Conservation (phyloP, 768 basidiomycete species). For the Serendipita vermifera region DNA sequence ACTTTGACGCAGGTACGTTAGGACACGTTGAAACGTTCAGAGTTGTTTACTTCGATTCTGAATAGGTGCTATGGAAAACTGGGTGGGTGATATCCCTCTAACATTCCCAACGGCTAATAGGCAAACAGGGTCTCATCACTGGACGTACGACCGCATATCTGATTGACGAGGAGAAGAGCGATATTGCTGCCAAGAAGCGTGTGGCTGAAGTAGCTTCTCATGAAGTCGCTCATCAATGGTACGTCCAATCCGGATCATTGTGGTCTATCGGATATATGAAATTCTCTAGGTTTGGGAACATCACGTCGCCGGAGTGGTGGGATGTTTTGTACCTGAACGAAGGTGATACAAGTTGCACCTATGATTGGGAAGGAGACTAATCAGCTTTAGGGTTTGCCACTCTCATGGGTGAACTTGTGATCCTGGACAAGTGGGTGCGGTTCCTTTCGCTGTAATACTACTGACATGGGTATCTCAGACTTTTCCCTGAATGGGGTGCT, state of each 20-base stretch:
- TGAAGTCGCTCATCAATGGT: constrained; percentile 48
- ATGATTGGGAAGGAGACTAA: constrained; percentile 9
- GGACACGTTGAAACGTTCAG: constrained; percentile 3
- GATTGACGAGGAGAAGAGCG: constrained; percentile 61
- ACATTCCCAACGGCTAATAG: not conserved
- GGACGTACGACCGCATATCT: constrained; percentile 74
- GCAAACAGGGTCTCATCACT: constrained; percentile 61
- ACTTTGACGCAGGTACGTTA: constrained; percentile 65
- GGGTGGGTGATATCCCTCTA: constrained; percentile 30
- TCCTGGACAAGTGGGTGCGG: constrained; percentile 42
- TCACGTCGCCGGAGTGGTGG: constrained; percentile 93
- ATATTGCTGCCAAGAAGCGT: constrained; percentile 62
- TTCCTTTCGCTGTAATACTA: constrained; percentile 4
- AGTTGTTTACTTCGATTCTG: constrained; percentile 1
- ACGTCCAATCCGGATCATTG: not conserved
- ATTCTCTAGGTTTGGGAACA: constrained; percentile 74
- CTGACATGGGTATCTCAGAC: constrained; percentile 47
- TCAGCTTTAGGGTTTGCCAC: constrained; percentile 58
- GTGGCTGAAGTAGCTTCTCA: constrained; percentile 70
- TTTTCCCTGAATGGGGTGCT: constrained; percentile 79
- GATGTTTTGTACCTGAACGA: constrained; percentile 72
- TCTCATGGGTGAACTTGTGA: constrained; percentile 79
- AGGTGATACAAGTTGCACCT: constrained; percentile 28
- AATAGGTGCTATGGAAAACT: constrained; percentile 80
- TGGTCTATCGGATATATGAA: not conserved